phyloP scores from a whole-genome alignment of 805 yeast genomes.

The Priceomyces castillae region DNA sequence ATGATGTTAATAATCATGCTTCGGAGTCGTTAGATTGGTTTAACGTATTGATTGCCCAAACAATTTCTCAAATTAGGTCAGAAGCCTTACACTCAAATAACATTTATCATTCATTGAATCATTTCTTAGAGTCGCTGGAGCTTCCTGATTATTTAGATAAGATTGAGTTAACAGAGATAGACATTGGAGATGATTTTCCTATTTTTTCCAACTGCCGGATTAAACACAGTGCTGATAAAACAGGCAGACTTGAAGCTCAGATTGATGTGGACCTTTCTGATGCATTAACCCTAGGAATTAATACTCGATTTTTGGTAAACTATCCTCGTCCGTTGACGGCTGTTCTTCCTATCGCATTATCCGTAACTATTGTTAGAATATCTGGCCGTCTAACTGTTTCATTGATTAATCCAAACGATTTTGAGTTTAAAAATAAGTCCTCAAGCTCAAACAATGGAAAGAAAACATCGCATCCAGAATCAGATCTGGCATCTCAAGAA shows the following conservation, averaged over 20 bases:
- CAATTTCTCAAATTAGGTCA: slow-evolving; percentile 79
- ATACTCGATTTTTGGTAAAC: slow-evolving; percentile 73
- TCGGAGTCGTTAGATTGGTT: slow-evolving; percentile 97
- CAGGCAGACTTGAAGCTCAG: slow-evolving; percentile 70
- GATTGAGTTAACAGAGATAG: slow-evolving; percentile 79
- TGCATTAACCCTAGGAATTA: slow-evolving; percentile 80
- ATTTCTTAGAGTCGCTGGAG: slow-evolving; percentile 57
- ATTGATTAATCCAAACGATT: slow-evolving; percentile 47
- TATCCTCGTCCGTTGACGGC: slow-evolving; percentile 85
- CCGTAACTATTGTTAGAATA: slow-evolving; percentile 87
- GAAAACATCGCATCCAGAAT: not conserved
- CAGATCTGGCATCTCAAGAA: slow-evolving; percentile 10
- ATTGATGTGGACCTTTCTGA: slow-evolving; percentile 90
- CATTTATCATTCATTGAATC: slow-evolving; percentile 74
- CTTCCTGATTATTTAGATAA: slow-evolving; percentile 80
- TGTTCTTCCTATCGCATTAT: slow-evolving; percentile 76
- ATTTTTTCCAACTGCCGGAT: slow-evolving; percentile 92
- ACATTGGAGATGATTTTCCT: slow-evolving; percentile 93
- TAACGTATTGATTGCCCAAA: slow-evolving; percentile 89
- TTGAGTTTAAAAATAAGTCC: slow-evolving; percentile 20
- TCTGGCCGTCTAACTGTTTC: slow-evolving; percentile 87
- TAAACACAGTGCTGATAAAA: slow-evolving; percentile 51
- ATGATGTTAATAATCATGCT: slow-evolving; percentile 81
- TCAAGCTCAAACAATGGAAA: not conserved
- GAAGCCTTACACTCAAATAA: slow-evolving; percentile 87